phyloP scores from a whole-genome alignment of 768 basidiomycete genomes.

The Pisolithus sp. region DNA sequence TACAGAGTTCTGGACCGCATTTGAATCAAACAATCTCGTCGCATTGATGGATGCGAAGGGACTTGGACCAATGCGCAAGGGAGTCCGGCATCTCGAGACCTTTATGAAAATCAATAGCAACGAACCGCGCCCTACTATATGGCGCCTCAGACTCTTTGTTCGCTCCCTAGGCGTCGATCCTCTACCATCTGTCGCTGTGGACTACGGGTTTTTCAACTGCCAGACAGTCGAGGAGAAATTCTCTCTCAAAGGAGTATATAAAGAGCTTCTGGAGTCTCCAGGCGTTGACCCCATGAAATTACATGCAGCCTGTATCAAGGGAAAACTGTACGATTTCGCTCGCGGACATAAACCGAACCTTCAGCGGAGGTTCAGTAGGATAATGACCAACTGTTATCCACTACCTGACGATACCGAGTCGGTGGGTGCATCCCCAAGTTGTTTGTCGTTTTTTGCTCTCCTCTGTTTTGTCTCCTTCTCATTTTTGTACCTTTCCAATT shows the following conservation, averaged over 20 bases:
- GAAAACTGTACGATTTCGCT: slow-evolving; percentile 25
- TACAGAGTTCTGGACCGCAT: slow-evolving; percentile 29
- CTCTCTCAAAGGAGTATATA: slow-evolving; percentile 27
- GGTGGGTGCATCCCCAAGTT: too few species aligned
- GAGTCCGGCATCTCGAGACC: slow-evolving; percentile 18
- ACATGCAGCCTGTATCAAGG: slow-evolving; percentile 28
- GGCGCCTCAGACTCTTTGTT: slow-evolving; percentile 31
- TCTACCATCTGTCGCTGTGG: slow-evolving; percentile 11
- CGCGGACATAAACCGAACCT: slow-evolving; percentile 6
- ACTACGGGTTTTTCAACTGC: slow-evolving; percentile 36
- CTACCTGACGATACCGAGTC: too few species aligned
- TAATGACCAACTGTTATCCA: slow-evolving; percentile 28
- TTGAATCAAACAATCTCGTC: slow-evolving; percentile 14
- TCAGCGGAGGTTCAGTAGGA: slow-evolving; percentile 18
- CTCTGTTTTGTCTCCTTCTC: too few species aligned
- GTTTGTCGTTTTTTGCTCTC: too few species aligned
- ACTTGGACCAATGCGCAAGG: background rate
- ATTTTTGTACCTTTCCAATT: too few species aligned
- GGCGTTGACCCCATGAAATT: slow-evolving; percentile 26
- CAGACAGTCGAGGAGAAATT: slow-evolving; percentile 16
- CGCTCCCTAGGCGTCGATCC: slow-evolving; percentile 3
- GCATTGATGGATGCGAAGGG: slow-evolving; percentile 23
- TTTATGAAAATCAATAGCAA: slow-evolving; percentile 10
- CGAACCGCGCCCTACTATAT: slow-evolving; percentile 24
- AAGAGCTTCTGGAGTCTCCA: slow-evolving; percentile 19